Conservation (phyloP, 345 rosid genomes). For the Linum lewisii region DNA sequence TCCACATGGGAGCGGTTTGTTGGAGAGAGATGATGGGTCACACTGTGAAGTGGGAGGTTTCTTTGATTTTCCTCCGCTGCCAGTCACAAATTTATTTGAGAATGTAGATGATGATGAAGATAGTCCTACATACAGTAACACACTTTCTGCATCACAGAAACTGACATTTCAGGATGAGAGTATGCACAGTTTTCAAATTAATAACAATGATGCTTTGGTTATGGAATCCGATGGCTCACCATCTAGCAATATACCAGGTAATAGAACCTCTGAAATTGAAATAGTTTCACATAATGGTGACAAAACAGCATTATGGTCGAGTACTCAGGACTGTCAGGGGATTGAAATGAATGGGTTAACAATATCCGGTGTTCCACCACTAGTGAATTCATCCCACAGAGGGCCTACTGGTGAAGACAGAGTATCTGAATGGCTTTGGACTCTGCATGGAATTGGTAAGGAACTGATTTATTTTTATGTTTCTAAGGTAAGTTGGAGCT, state of each 20-base stretch:
- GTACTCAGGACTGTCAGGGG: conserved; percentile 19
- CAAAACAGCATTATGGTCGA: conserved; percentile 31
- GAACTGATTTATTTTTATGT: neutral
- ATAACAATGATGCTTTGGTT: conserved; percentile 62
- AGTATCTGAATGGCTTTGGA: conserved; percentile 94
- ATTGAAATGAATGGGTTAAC: conserved; percentile 43
- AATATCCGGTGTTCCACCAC: conserved; percentile 53
- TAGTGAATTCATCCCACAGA: conserved; percentile 33
- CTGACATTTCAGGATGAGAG: conserved; percentile 41
- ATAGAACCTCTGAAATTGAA: conserved; percentile 46
- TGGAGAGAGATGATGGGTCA: conserved; percentile 29
- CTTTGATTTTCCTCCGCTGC: conserved; percentile 62
- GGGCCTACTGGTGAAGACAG: conserved; percentile 39
- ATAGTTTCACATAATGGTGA: conserved; percentile 30
- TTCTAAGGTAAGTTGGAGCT: neutral
- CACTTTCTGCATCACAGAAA: conserved; percentile 25
- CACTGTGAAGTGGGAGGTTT: conserved; percentile 32
- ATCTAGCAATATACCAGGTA: conserved; percentile 21
- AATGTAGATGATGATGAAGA: conserved; percentile 44
- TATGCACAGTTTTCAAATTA: conserved; percentile 74
- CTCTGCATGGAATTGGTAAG: conserved; percentile 78
- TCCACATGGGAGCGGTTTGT: conserved; percentile 28
- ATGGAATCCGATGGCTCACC: conserved; percentile 47
- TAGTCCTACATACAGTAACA: conserved; percentile 26
- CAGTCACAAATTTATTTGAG: conserved; percentile 67